phyloP scores from a whole-genome alignment of 1,284 basidiomycete genomes.

The Rhizoctonia solani region DNA sequence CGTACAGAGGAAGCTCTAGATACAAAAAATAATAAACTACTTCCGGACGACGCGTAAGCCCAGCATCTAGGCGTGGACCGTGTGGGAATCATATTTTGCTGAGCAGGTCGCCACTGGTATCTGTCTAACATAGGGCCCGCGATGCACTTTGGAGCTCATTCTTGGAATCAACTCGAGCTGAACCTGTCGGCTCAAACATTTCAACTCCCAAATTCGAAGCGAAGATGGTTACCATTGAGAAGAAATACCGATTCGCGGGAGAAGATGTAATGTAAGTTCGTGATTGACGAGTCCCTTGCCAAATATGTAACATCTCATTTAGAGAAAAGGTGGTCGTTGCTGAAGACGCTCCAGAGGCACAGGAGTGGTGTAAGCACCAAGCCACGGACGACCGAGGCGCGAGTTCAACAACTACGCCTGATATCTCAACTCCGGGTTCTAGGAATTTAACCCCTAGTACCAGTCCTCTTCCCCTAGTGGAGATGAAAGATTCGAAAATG shows the following conservation, averaged over 20 bases:
- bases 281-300: conserved; percentile 8
- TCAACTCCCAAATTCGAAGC: conserved; percentile 23
- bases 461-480: neutral
- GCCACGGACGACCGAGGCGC: neutral
- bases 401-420: neutral
- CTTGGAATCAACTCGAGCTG: conserved; percentile 27
- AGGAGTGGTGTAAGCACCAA: conserved; percentile 57
- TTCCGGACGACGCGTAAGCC: conserved; percentile 6
- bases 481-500: neutral
- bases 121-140: conserved; percentile 29
- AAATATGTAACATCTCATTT: conserved; percentile 19
- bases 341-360: conserved; percentile 71
- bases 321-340: conserved; percentile 74
- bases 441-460: neutral
- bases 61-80: neutral
- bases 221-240: conserved; percentile 65
- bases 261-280: conserved; percentile 66
- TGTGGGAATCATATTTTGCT: conserved; percentile 33
- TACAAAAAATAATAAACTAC: neutral
- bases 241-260: conserved; percentile 71
- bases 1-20: conserved; percentile 18
- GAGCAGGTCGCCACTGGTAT: conserved; percentile 15
- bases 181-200: neutral
- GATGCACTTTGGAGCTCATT: conserved; percentile 38
- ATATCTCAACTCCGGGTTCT: neutral